Evolutionary conservation across 768 basidiomycete species (phyloP), one percentile per base, ranked within the genome.

Genomic region (Lactifluus rugatus): DNA sequence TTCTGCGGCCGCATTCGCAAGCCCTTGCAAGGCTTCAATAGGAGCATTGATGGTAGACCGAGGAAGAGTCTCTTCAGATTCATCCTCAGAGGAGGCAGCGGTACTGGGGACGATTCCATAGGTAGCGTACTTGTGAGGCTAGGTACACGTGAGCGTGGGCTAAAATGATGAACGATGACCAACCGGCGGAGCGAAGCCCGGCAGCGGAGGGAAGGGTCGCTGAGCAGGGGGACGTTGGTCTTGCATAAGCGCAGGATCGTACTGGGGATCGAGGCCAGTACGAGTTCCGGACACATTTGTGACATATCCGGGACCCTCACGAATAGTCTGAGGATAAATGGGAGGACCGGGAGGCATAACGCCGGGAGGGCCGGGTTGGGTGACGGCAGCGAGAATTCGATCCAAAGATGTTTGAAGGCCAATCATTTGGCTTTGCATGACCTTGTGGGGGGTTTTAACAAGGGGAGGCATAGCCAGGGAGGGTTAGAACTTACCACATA

Each of bases 1-100:
- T 70, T 95, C 93, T 26, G 91, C 93, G 6, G 94, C 94, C 1
- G 93, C 94, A 68, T 96, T 93, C 28, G 94, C 94, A 52, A 96
- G 76, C 2, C 92, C 91, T 69, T 96, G 92, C 36, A 97, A 75
- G 13, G 94, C 94, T 68, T 96, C 92, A 55, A 95, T 94, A 1
- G 94, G 94, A 1, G 93, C 92, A 61, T 89, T 92, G 61, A 96
- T 75, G 32, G 88, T 82, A 39, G 87, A 80, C 34, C 91, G 80
- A 16, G 92, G 89, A 13, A 94, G 75, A 0, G 91, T 87, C 52
- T 93, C 91, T 67, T 94, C 91, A 0, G 89, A 90, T 70, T 93
- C 92, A 67, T 93, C 93, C 60, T 93, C 91, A 44, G 89, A 91
- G 0, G 90, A 92, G 7, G 87, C 81, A 13, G 87, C 79, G 5